These are phyloP conservation scores for Ophiostoma sp. DNA, from an alignment of 2,329 filamentous ascomycete genomes.

Conservation along the genomic window DNA sequence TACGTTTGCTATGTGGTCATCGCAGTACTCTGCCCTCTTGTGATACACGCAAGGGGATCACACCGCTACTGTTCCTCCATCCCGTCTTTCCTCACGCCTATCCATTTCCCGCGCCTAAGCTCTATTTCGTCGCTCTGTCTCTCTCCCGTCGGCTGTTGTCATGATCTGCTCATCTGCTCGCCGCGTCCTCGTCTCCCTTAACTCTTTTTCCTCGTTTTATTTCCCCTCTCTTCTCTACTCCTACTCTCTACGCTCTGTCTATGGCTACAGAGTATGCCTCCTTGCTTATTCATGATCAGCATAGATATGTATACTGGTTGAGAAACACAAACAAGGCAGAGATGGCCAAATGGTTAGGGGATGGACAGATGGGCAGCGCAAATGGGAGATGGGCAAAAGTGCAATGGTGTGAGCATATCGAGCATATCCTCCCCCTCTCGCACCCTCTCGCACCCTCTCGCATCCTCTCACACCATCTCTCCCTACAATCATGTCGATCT, in stretches of 20 bases:
- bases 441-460: neutral
- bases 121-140: slow-evolving; percentile 4
- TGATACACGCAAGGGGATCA: slow-evolving; percentile 7
- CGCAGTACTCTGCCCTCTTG: neutral
- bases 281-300: neutral
- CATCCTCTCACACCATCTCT: neutral
- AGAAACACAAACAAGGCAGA: neutral
- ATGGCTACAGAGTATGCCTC: no score
- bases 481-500: neutral
- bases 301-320: neutral
- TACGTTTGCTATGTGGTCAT: no score
- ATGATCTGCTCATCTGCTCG: neutral
- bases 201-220: neutral
- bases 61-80: slow-evolving; percentile 10
- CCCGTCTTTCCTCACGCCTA: neutral
- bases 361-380: neutral
- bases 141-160: slow-evolving; percentile 11
- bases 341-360: neutral
- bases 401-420: slow-evolving; percentile 1
- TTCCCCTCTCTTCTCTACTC: neutral
- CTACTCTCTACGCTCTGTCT: no score
- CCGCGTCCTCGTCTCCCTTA: neutral
- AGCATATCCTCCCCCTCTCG: neutral
- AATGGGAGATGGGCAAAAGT: neutral
- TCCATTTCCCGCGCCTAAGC: neutral